These are phyloP conservation scores for Stachybotrys echinatus DNA, from an alignment of 2,329 filamentous ascomycete species.

Conservation along the genomic window DNA sequence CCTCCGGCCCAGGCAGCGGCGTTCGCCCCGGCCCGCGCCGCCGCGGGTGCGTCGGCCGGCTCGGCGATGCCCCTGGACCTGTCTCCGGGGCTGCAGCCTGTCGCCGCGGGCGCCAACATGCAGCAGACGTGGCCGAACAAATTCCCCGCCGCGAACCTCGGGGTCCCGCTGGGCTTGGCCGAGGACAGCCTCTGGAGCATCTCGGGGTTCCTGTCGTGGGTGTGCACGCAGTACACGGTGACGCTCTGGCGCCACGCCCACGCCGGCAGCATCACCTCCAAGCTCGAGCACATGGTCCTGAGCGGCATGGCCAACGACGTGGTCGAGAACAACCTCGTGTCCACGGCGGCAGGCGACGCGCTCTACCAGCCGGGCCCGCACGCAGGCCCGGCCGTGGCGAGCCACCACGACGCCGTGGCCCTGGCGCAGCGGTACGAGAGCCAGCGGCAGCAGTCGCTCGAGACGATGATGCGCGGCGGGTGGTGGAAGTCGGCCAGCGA, in stretches of 20 bases:
- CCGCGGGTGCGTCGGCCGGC: too few species aligned
- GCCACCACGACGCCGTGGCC: background rate
- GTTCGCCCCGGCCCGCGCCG: too few species aligned
- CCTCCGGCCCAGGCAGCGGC: background rate
- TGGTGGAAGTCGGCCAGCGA: slow-evolving; percentile 17
- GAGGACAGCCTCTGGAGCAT: slow-evolving; percentile 1
- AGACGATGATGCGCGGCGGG: background rate
- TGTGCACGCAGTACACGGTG: slow-evolving; percentile 13
- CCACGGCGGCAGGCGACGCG: background rate
- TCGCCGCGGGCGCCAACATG: background rate
- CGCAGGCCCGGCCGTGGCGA: background rate
- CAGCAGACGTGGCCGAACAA: background rate
- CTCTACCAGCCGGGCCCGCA: background rate
- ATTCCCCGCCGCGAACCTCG: background rate
- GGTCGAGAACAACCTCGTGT: background rate
- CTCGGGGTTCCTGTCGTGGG: slow-evolving; percentile 17
- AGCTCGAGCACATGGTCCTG: slow-evolving; percentile 16
- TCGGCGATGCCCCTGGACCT: background rate
- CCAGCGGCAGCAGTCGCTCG: slow-evolving; percentile 1
- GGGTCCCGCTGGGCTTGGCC: background rate
- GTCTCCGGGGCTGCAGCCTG: background rate
- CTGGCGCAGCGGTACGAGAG: slow-evolving; percentile 1
- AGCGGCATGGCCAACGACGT: slow-evolving; percentile 4
- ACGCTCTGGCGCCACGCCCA: slow-evolving; percentile 14
- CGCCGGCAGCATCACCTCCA: slow-evolving; percentile 1